Evolutionary conservation across 164 flowering plant species (phyloP).

Genomic region (grape (Vitis vinifera)): DNA sequence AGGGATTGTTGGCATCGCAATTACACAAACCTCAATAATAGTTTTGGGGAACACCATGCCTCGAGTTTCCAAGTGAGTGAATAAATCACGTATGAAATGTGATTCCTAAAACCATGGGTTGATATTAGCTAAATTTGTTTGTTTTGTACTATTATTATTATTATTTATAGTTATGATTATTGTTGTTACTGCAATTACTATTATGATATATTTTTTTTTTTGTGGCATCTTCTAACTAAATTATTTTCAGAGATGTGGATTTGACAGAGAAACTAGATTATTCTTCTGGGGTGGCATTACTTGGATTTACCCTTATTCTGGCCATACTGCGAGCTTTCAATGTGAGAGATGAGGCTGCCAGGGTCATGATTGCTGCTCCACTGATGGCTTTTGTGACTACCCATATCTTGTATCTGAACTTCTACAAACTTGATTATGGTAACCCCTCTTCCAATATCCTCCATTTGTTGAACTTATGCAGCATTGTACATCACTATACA

Average conservation of each 20-base stretch:
- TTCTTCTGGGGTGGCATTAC: slow-evolving; percentile 77
- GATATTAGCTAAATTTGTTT: background rate
- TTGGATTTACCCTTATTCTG: slow-evolving; percentile 65
- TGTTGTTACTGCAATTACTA: background rate
- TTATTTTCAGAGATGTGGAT: slow-evolving; percentile 69
- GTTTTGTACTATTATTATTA: background rate
- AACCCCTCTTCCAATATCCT: slow-evolving; percentile 10
- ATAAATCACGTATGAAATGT: too few species aligned
- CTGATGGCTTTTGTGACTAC: slow-evolving; percentile 76
- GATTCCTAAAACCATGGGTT: too few species aligned
- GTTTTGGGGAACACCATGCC: too few species aligned
- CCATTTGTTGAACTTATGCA: background rate
- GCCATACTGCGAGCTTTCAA: slow-evolving; percentile 63
- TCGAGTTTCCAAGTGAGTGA: too few species aligned
- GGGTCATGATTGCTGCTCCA: slow-evolving; percentile 92
- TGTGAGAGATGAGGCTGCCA: slow-evolving; percentile 73
- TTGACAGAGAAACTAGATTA: slow-evolving; percentile 77
- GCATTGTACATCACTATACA: too few species aligned
- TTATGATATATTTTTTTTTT: background rate
- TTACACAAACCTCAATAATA: too few species aligned
- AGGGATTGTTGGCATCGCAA: too few species aligned
- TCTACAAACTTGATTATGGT: slow-evolving; percentile 79
- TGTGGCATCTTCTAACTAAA: slow-evolving; percentile 2
- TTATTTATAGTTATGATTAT: background rate
- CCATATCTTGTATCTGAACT: slow-evolving; percentile 85